phyloP scores from a whole-genome alignment of 768 basidiomycete genomes.

The Chalciporus chontae region DNA sequence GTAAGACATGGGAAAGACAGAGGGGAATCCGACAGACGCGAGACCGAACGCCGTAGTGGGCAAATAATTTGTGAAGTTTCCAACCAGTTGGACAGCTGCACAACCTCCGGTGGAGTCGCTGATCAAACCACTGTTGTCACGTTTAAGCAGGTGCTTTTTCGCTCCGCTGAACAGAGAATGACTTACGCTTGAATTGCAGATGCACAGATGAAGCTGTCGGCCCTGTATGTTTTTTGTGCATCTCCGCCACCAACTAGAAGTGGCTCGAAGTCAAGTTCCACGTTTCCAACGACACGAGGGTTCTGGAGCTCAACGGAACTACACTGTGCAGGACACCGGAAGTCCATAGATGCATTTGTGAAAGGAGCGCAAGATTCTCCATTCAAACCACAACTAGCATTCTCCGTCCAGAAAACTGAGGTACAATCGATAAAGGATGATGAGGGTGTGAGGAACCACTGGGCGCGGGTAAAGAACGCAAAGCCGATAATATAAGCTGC shows the following conservation, averaged over 20 bases:
- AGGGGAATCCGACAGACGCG: slow-evolving; percentile 68
- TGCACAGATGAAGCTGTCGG: slow-evolving; percentile 81
- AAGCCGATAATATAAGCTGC: slow-evolving; percentile 67
- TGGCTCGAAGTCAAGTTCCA: slow-evolving; percentile 63
- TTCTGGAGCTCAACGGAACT: slow-evolving; percentile 63
- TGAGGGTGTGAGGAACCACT: slow-evolving; percentile 67
- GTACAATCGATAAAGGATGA: slow-evolving; percentile 66
- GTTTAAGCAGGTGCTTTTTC: slow-evolving; percentile 8
- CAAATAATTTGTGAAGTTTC: slow-evolving; percentile 68
- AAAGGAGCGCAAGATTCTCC: slow-evolving; percentile 66
- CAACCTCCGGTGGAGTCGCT: slow-evolving; percentile 72
- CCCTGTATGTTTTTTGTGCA: slow-evolving; percentile 65
- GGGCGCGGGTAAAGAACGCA: slow-evolving; percentile 67
- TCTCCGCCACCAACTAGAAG: slow-evolving; percentile 88
- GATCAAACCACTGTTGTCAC: slow-evolving; percentile 53
- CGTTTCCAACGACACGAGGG: slow-evolving; percentile 66
- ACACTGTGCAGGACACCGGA: slow-evolving; percentile 80
- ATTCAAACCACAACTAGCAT: slow-evolving; percentile 72
- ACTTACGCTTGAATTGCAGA: slow-evolving; percentile 79
- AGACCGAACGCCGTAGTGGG: slow-evolving; percentile 60
- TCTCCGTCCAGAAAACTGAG: slow-evolving; percentile 63
- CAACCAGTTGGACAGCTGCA: slow-evolving; percentile 61
- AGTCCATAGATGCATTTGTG: slow-evolving; percentile 56
- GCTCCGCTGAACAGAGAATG: not conserved
- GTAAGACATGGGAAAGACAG: slow-evolving; percentile 70